Base-by-base conservation (phyloP, 208 protist species). In the Leishmania braziliensis region DNA sequence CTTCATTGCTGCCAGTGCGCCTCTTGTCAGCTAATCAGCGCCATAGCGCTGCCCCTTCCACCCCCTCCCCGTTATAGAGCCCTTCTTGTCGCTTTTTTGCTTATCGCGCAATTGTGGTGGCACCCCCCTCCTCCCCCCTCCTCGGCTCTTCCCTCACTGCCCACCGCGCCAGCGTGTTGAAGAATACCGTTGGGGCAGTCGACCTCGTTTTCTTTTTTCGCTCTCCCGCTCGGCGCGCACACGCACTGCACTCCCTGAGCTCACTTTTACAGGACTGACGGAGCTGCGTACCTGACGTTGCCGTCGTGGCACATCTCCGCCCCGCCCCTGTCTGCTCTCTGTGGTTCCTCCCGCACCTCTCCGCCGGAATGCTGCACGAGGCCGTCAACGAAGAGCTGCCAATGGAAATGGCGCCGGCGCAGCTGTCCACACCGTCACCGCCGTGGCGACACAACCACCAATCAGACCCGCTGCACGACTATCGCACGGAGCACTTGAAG, bases 401-500 rank as follows among this genome's bases (percentile, higher is more conserved):
- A 12, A 58, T 36, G 60, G 79, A 78, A 53, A 56, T 58, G 43
- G 26, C 5, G 73, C 6, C 1, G 73, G 33, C 0, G 54, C 36
- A 3, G 71, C 23, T 18, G 43, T 23, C 36, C 1, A 5, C 79
- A 10, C 51, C 66, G n/a, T 18, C 56, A 43, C 73, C 51, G 39
- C 9, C 23, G 20, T 20, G 33, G 56, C 50, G 20, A 75, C 33
- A 29, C 23, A 72, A 9, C 29, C 73, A 83, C 36, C 62, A 62
- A 33, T 48, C 62, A 20, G 73, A 83, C 23, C 73, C 62, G 18
- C 73, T 77, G 53, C 50, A 70, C 29, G 58, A 76, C 39, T 88
- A 86, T 60, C 56, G 84, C 39, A 60, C 75, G 33, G 58, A 33
- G 29, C 66, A 80, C 58, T 56, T 75, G 29, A 43, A 33, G 46